Evolutionary conservation across 2,329 filamentous ascomycete species (phyloP).

Genomic region (Ascochyta koolunga): DNA sequence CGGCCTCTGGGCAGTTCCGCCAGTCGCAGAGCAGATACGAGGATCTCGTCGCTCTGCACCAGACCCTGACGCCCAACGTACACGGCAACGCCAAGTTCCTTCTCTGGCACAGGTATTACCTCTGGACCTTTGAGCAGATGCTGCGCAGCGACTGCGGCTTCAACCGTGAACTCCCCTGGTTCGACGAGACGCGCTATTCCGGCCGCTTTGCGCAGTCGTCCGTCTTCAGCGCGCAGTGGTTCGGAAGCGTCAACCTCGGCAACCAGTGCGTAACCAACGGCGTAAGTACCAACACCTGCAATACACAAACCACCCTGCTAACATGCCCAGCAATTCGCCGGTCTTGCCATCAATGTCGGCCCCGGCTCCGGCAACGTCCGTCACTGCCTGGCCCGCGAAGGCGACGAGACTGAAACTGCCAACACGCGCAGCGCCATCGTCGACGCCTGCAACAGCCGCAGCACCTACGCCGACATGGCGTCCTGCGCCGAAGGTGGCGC

Average conservation of each 20-base stretch:
- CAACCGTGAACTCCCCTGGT: constrained; percentile 47
- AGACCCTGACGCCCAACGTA: constrained; percentile 41
- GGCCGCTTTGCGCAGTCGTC: constrained; percentile 36
- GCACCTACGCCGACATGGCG: constrained; percentile 38
- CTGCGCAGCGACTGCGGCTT: constrained; percentile 53
- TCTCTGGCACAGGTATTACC: constrained; percentile 53
- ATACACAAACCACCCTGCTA: background rate
- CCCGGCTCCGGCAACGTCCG: constrained; percentile 32
- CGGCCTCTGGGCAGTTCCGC: constrained; percentile 32
- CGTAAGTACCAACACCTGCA: constrained; percentile 29
- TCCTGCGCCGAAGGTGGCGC: constrained; percentile 37
- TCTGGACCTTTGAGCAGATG: constrained; percentile 51
- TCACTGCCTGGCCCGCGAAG: constrained; percentile 43
- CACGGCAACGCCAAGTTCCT: constrained; percentile 48
- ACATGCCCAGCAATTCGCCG: constrained; percentile 38
- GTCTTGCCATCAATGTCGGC: constrained; percentile 39
- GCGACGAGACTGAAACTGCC: constrained; percentile 29
- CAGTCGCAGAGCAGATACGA: constrained; percentile 41
- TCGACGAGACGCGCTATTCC: constrained; percentile 43
- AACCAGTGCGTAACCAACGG: constrained; percentile 41
- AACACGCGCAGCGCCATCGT: constrained; percentile 38
- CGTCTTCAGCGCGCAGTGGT: constrained; percentile 39
- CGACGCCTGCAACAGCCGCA: constrained; percentile 33
- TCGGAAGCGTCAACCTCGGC: constrained; percentile 32
- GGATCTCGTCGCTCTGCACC: constrained; percentile 44